phyloP scores from a whole-genome alignment of 306 rosid species.

The Vigna nakashimae region DNA sequence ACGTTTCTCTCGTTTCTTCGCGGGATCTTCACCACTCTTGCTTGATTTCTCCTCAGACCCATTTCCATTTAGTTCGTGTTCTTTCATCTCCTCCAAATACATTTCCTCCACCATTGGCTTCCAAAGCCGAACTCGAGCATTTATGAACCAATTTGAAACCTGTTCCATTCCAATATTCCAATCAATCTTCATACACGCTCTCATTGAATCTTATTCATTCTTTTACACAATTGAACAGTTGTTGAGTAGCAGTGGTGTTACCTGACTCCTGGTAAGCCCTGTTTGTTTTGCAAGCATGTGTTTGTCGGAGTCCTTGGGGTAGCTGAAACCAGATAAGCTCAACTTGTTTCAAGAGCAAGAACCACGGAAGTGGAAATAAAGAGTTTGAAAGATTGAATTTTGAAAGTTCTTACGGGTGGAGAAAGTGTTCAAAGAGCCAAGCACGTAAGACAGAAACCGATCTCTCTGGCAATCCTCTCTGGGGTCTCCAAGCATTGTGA shows the following conservation, averaged over 20 bases:
- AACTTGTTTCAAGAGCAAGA: constrained; percentile 24
- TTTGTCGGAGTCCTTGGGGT: constrained; percentile 97
- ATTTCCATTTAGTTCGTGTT: constrained; percentile 71
- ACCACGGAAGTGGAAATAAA: neutral
- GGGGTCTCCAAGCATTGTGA: constrained; percentile 99
- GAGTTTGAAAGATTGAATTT: neutral
- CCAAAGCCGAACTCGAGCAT: constrained; percentile 97
- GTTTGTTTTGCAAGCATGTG: constrained; percentile 97
- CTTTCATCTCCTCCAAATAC: constrained; percentile 88
- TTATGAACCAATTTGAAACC: constrained; percentile 99
- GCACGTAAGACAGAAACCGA: constrained; percentile 98
- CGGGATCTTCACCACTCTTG: constrained; percentile 67
- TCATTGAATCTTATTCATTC: neutral
- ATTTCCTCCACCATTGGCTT: constrained; percentile 99
- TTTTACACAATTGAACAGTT: neutral
- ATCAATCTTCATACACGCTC: neutral
- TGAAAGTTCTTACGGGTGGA: constrained; percentile 79
- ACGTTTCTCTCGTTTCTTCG: constrained; percentile 54
- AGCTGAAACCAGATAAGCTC: constrained; percentile 54
- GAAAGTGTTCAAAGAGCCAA: constrained; percentile 99
- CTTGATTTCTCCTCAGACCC: constrained; percentile 64
- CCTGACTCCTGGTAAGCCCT: constrained; percentile 98
- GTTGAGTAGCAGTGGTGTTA: constrained; percentile 29
- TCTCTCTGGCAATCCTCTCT: constrained; percentile 93
- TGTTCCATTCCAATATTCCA: constrained; percentile 32